These are phyloP conservation scores for Sanguinoderma infundibulare DNA, from an alignment of 1,284 basidiomycete genomes.

Conservation along the genomic window DNA sequence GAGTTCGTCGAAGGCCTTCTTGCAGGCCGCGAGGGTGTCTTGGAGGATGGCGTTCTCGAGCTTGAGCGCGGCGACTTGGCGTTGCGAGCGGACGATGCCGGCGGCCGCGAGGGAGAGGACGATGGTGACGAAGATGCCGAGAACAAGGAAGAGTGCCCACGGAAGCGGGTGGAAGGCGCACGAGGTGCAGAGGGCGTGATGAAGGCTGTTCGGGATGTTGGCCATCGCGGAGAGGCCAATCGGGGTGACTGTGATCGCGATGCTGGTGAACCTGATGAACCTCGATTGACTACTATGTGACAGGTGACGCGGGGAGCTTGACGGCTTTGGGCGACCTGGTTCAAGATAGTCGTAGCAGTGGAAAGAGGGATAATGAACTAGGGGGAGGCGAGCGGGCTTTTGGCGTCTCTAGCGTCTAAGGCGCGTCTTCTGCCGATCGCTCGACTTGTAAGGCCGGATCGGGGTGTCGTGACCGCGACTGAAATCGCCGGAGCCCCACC, in stretches of 20 bases:
- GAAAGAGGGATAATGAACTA: not conserved
- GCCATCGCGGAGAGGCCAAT: not conserved
- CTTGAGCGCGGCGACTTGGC: not conserved
- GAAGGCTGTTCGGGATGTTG: not conserved
- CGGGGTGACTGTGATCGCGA: not conserved
- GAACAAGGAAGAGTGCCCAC: not conserved
- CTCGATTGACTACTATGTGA: not conserved
- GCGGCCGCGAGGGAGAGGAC: not conserved
- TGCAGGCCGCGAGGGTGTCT: not conserved
- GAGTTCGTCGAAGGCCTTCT: not conserved
- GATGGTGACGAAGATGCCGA: not conserved
- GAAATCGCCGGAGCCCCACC: too few relatives aligned
- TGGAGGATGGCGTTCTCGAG: not conserved
- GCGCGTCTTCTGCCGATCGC: not conserved
- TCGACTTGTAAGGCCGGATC: not conserved
- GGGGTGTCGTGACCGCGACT: not conserved
- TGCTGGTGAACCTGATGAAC: not conserved
- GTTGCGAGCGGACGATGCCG: not conserved
- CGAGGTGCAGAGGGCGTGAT: not conserved
- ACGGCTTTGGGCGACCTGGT: not conserved
- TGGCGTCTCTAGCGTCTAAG: not conserved
- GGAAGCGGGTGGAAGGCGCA: not conserved
- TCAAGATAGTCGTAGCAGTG: not conserved
- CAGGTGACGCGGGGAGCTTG: not conserved
- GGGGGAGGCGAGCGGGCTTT: not conserved